Conservation (phyloP, 345 rosid genomes). For the sweet orange (Citrus sinensis) region DNA sequence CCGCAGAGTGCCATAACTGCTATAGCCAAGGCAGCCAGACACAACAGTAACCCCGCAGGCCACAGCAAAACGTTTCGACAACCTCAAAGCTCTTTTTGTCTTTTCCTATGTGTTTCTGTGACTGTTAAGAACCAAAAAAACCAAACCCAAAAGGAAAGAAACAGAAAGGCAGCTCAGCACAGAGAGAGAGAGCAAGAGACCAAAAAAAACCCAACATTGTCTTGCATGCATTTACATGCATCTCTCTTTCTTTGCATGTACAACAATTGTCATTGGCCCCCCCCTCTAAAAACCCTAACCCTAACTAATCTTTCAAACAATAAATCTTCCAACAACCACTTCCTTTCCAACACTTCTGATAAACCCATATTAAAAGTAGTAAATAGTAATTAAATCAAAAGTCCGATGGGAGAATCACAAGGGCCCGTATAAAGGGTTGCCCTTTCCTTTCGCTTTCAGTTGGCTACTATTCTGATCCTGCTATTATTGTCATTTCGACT, state of each 20-base stretch:
- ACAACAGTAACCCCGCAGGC: neutral
- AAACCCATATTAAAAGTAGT: neutral
- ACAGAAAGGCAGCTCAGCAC: slow-evolving; percentile 13
- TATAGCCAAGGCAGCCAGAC: neutral
- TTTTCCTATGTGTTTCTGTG: slow-evolving; percentile 6
- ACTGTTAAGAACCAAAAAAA: neutral
- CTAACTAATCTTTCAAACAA: slow-evolving; percentile 17
- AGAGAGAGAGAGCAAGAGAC: neutral
- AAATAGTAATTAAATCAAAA: neutral
- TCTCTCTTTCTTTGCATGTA: slow-evolving; percentile 20
- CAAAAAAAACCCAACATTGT: slow-evolving; percentile 27
- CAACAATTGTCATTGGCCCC: slow-evolving; percentile 33
- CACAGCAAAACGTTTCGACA: neutral
- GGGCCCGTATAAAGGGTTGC: slow-evolving; percentile 12
- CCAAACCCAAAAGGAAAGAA: slow-evolving; percentile 23
- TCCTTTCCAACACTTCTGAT: slow-evolving; percentile 9
- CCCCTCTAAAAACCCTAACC: slow-evolving; percentile 9
- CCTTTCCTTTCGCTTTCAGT: slow-evolving; percentile 41
- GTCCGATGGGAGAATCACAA: slow-evolving; percentile 2
- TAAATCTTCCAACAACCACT: slow-evolving; percentile 29
- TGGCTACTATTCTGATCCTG: slow-evolving; percentile 20
- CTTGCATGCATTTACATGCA: slow-evolving; percentile 32
- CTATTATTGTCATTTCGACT: slow-evolving; percentile 42
- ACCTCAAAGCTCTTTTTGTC: slow-evolving; percentile 24
- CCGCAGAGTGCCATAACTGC: neutral